Percentiles rank a stretch among this genome's conserved stretches.
Evolutionary conservation across 441 rosid species (phyloP).

Genomic region (Francoa sonchifolia): DNA sequence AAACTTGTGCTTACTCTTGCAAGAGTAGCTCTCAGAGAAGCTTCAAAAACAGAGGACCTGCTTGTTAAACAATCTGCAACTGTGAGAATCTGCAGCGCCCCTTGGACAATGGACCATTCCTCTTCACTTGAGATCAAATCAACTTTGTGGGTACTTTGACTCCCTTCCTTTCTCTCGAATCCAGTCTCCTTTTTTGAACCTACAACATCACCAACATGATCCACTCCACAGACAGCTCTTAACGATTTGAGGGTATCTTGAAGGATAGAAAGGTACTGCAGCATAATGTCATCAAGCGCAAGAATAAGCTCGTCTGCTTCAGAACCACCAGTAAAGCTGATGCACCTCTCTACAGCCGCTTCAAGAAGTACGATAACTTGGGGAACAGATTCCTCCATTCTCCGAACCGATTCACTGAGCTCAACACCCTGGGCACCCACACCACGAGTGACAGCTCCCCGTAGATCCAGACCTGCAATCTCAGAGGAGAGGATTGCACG

Average conservation of each 20-base stretch:
- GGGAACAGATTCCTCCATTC: constrained; percentile 98
- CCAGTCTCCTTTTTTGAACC: constrained; percentile 49
- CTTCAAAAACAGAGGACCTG: constrained; percentile 93
- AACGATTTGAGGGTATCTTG: constrained; percentile 91
- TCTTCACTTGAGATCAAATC: constrained; percentile 77
- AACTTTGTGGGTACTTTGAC: constrained; percentile 42
- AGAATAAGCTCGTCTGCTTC: constrained; percentile 93
- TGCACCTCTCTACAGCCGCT: constrained; percentile 91
- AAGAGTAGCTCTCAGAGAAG: constrained; percentile 81
- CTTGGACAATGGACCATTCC: constrained; percentile 99
- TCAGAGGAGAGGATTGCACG: constrained; percentile 80
- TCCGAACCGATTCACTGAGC: constrained; percentile 89
- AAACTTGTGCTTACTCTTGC: constrained; percentile 84
- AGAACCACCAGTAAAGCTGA: constrained; percentile 89
- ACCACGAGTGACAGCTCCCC: constrained; percentile 97
- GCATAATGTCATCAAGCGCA: constrained; percentile 81
- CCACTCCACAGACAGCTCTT: constrained; percentile 86
- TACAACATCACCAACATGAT: constrained; percentile 39
- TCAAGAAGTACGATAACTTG: constrained; percentile 88
- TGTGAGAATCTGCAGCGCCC: constrained; percentile 88
- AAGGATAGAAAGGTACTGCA: constrained; percentile 78
- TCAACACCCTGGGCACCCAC: constrained; percentile 98
- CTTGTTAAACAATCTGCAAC: constrained; percentile 93
- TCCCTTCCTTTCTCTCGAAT: constrained; percentile 65
- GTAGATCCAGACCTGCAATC: constrained; percentile 81